Evolutionary conservation across 2,329 filamentous ascomycete species (phyloP).

Genomic region (Magnaporthiopsis incrustans): DNA sequence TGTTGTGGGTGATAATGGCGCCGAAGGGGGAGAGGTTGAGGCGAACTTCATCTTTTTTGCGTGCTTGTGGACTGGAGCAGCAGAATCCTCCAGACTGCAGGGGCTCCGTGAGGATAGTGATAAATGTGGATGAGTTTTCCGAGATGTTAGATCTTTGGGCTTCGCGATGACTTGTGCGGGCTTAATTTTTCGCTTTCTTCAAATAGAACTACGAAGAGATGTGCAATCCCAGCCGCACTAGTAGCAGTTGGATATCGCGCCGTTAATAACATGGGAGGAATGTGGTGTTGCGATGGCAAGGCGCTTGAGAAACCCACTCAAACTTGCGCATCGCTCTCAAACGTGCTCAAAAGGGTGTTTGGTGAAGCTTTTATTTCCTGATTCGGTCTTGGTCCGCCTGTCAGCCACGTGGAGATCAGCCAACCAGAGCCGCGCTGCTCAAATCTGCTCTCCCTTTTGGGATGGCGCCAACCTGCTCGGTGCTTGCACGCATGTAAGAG

Average conservation of each 20-base stretch:
- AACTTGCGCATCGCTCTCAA: conserved; percentile 8
- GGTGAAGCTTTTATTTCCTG: neutral
- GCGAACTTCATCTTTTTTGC: neutral
- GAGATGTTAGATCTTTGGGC: neutral
- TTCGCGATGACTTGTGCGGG: neutral
- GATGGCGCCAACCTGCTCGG: no score
- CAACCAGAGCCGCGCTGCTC: neutral
- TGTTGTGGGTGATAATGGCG: neutral
- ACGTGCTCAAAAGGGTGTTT: conserved; percentile 4
- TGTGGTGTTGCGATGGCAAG: neutral
- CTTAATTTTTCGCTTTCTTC: neutral
- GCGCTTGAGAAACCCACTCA: conserved; percentile 2
- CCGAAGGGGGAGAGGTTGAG: neutral
- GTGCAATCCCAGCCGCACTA: neutral
- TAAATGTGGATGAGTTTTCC: no score
- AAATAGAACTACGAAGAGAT: neutral
- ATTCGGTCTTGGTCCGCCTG: neutral
- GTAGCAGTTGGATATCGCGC: neutral
- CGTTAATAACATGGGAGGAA: neutral
- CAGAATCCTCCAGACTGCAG: neutral
- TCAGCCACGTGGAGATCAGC: neutral
- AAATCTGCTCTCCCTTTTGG: neutral
- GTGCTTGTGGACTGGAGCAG: neutral
- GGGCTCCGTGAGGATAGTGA: neutral
- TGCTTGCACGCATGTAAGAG: neutral